Percentiles rank a stretch among this genome's conserved stretches.
These are phyloP conservation scores for Mortierella antarctica DNA, from an alignment of 192 early-diverging fungal species.

Conservation along the genomic window DNA sequence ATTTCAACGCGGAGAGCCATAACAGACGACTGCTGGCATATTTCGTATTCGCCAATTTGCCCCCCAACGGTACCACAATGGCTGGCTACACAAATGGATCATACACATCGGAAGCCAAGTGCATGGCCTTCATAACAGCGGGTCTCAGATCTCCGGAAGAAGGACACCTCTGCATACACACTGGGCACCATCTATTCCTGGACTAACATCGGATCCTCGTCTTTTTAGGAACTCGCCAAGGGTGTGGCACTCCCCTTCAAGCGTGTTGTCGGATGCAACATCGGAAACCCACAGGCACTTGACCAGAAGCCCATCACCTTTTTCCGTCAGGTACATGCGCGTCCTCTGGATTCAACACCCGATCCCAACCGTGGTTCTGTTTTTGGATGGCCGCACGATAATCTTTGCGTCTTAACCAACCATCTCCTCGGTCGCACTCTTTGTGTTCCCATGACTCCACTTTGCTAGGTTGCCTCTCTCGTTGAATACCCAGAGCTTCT, in stretches of 20 bases:
- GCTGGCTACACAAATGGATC: too few relatives aligned
- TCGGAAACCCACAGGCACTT: constrained; percentile 58
- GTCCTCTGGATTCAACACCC: not conserved
- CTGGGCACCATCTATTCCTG: not conserved
- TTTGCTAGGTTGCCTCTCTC: constrained; percentile 81
- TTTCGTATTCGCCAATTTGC: not conserved
- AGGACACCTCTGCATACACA: not conserved
- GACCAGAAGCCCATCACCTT: constrained; percentile 90
- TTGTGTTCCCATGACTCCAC: not conserved
- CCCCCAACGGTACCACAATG: too few relatives aligned
- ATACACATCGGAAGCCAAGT: too few relatives aligned
- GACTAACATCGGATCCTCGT: not conserved
- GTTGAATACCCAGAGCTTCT: constrained; percentile 90
- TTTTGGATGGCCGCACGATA: not conserved
- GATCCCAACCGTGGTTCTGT: not conserved
- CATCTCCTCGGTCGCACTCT: not conserved
- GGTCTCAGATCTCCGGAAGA: too few relatives aligned
- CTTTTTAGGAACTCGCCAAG: constrained; percentile 53
- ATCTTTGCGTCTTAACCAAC: constrained; percentile 3
- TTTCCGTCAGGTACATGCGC: constrained; percentile 82
- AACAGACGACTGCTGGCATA: not conserved
- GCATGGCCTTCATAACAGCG: too few relatives aligned
- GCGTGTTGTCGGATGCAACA: constrained; percentile 56
- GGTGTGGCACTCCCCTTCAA: constrained; percentile 31
- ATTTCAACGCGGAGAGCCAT: not conserved